These are phyloP conservation scores for Zalaria obscura DNA, from an alignment of 2,329 filamentous ascomycete species.

Conservation along the genomic window DNA sequence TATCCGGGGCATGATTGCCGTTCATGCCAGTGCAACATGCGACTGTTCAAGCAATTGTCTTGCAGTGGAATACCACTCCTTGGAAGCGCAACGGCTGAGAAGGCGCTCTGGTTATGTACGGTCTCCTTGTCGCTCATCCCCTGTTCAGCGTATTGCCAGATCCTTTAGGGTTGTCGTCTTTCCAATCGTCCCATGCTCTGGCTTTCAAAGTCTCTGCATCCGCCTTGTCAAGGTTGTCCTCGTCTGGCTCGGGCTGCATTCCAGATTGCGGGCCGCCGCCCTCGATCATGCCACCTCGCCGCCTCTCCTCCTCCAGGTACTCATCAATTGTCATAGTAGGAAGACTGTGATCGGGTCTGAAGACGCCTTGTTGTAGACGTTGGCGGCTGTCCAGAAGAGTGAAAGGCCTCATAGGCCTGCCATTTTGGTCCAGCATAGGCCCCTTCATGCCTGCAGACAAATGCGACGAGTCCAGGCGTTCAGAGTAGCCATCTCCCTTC, in stretches of 20 bases:
- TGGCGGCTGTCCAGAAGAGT: constrained; percentile 68
- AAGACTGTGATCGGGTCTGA: constrained; percentile 79
- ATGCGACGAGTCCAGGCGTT: constrained; percentile 55
- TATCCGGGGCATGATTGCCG: too few species aligned
- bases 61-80: too few species aligned
- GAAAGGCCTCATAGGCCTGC: constrained; percentile 82
- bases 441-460: constrained; percentile 42
- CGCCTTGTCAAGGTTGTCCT: constrained; percentile 77
- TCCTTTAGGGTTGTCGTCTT: constrained; percentile 75
- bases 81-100: too few species aligned
- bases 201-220: constrained; percentile 90
- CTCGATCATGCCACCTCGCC: constrained; percentile 76
- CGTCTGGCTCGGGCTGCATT: constrained; percentile 58
- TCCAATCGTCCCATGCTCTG: constrained; percentile 87
- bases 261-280: constrained; percentile 69
- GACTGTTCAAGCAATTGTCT: neutral
- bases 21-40: too few species aligned
- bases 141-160: constrained; percentile 73
- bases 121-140: constrained; percentile 30
- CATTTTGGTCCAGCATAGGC: constrained; percentile 61
- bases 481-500: constrained; percentile 42
- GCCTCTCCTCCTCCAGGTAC: constrained; percentile 82
- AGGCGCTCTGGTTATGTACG: too few species aligned
- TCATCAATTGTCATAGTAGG: constrained; percentile 98
- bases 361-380: constrained; percentile 66